These are phyloP conservation scores for Calonectria pauciramosa DNA, from an alignment of 2,329 filamentous ascomycete genomes.

Conservation along the genomic window DNA sequence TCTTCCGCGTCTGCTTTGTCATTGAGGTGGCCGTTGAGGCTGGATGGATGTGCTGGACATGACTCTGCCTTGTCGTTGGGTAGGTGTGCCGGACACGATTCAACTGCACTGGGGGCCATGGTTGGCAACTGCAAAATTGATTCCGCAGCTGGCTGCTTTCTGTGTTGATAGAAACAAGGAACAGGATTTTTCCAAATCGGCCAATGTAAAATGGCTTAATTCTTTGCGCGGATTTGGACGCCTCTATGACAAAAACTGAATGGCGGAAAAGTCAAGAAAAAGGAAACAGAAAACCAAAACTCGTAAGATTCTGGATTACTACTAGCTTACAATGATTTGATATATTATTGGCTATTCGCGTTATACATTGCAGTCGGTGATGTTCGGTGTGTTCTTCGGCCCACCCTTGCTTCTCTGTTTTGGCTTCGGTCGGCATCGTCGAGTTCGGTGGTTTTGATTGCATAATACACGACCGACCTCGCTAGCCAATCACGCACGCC, in stretches of 20 bases:
- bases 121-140: neutral
- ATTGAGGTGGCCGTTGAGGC: neutral
- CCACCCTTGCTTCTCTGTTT: neutral
- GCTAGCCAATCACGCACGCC: neutral
- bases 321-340: neutral
- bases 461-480: neutral
- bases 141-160: no score
- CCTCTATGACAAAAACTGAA: neutral
- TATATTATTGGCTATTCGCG: neutral
- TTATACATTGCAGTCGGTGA: neutral
- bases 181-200: neutral
- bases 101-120: neutral
- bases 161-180: neutral
- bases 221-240: neutral
- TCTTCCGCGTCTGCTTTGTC: neutral
- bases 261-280: neutral
- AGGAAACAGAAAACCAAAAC: neutral
- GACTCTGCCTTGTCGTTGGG: neutral
- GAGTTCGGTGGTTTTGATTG: neutral
- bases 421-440: neutral
- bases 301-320: neutral
- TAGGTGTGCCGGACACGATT: neutral
- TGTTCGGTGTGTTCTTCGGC: neutral
- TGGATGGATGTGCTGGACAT: neutral
- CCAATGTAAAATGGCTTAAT: neutral